Evolutionary conservation across 2,329 filamentous ascomycete species (phyloP).

Genomic region (Diaporthe sp.): DNA sequence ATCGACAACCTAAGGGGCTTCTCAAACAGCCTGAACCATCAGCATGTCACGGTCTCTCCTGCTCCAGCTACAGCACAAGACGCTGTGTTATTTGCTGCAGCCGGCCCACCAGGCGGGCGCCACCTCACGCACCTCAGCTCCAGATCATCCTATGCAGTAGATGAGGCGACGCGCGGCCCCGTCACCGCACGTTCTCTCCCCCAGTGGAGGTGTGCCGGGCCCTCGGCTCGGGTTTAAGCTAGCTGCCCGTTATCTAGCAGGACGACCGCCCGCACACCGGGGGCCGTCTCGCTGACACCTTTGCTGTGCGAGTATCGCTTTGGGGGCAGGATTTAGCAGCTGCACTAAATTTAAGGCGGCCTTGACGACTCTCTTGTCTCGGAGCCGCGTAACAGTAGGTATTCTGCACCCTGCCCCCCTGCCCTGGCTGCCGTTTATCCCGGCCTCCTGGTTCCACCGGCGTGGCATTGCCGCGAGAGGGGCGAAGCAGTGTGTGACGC

Average conservation of each 20-base stretch:
- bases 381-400: constrained; percentile 16
- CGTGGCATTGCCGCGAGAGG: constrained; percentile 27
- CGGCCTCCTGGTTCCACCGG: constrained; percentile 3
- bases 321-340: not conserved
- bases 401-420: not conserved
- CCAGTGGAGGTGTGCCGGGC: not conserved
- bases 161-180: constrained; percentile 11
- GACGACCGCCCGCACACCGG: not conserved
- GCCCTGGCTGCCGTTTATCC: constrained; percentile 16
- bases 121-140: not conserved
- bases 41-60: not conserved
- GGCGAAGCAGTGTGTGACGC: constrained; percentile 17
- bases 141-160: not conserved
- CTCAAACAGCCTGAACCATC: constrained; percentile 11
- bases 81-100: not conserved
- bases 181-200: not conserved
- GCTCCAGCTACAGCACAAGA: not conserved
- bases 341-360: not conserved
- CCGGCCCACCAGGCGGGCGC: not conserved
- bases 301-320: not conserved
- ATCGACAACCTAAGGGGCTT: constrained; percentile 6
- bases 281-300: not conserved
- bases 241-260: not conserved
- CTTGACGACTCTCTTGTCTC: constrained; percentile 18
- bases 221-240: constrained; percentile 1